Percentiles rank a stretch among this genome's conserved stretches.
phyloP scores from a whole-genome alignment of 2,329 filamentous ascomycete genomes.

The Epichloe coenophiala region DNA sequence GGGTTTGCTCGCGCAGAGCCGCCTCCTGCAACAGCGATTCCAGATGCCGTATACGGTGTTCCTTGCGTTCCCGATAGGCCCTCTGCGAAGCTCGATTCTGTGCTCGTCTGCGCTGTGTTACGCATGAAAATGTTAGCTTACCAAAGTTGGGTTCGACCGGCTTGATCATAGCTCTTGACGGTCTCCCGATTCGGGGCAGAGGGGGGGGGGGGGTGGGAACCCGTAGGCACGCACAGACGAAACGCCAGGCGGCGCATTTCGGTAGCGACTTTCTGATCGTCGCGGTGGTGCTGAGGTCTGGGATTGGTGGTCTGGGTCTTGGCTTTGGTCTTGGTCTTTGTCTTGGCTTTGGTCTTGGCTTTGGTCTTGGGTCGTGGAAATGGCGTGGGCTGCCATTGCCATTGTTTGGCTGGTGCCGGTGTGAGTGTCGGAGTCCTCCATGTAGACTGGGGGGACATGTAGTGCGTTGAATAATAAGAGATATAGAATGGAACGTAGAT shows the following conservation, averaged over 20 bases:
- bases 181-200: too few relatives aligned
- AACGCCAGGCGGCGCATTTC: conserved; percentile 36
- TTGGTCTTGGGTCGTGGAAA: neutral
- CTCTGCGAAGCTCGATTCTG: conserved; percentile 10
- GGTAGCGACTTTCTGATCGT: conserved; percentile 38
- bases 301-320: neutral
- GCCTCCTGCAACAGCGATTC: conserved; percentile 38
- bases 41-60: conserved; percentile 38
- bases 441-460: too few relatives aligned
- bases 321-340: too few relatives aligned
- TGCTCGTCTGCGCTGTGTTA: conserved; percentile 18
- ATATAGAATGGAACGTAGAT: too few relatives aligned
- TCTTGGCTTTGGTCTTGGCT: neutral
- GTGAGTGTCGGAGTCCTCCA: neutral
- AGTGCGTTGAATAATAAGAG: too few relatives aligned
- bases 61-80: too few relatives aligned
- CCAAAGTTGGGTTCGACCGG: too few relatives aligned
- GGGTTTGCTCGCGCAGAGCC: conserved; percentile 39
- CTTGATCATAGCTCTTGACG: too few relatives aligned
- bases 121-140: conserved; percentile 2
- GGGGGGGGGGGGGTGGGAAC: too few relatives aligned
- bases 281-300: conserved; percentile 6
- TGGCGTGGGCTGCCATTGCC: neutral
- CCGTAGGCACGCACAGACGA: conserved; percentile 30
- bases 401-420: neutral